Percentiles rank a stretch among this genome's conserved stretches.
phyloP scores from a whole-genome alignment of 257 asterid genomes.

The Scutellaria minor region DNA sequence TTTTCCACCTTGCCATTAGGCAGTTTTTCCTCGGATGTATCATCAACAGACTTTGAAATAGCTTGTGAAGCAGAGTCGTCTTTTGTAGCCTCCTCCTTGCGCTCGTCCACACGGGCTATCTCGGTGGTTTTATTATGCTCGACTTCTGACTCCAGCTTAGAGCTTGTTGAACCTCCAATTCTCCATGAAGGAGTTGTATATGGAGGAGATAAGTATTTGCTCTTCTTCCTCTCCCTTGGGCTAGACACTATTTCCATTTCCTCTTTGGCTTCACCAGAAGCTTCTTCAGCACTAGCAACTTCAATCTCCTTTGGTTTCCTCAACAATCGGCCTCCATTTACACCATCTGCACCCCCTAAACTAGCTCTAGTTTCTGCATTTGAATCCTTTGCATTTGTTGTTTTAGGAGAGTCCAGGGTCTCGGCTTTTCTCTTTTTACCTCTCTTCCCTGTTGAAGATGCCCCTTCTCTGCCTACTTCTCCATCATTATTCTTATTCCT shows the following conservation, averaged over 20 bases:
- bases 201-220: slow-evolving; percentile 83
- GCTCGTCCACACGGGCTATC: slow-evolving; percentile 33
- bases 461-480: slow-evolving; percentile 29
- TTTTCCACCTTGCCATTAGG: slow-evolving; percentile 25
- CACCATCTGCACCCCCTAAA: slow-evolving; percentile 5
- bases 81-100: slow-evolving; percentile 43
- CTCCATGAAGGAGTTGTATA: slow-evolving; percentile 48
- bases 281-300: slow-evolving; percentile 34
- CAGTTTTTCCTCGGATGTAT: slow-evolving; percentile 21
- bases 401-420: slow-evolving; percentile 26
- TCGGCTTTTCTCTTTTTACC: slow-evolving; percentile 43
- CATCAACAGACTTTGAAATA: slow-evolving; percentile 26
- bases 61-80: slow-evolving; percentile 36
- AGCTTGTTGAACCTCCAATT: slow-evolving; percentile 43
- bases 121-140: slow-evolving; percentile 40
- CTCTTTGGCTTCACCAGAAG: slow-evolving; percentile 41
- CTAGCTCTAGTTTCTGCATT: slow-evolving; percentile 23
- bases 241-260: slow-evolving; percentile 46
- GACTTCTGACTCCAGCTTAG: slow-evolving; percentile 36
- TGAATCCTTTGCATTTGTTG: slow-evolving; percentile 25
- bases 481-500: slow-evolving; percentile 39
- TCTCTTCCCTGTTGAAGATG: slow-evolving; percentile 42
- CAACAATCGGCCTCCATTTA: slow-evolving; percentile 25
- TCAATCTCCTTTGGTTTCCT: slow-evolving; percentile 36
- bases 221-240: slow-evolving; percentile 84